Conservation (phyloP, 208 protist species). For the Crithidia thermophila region DNA sequence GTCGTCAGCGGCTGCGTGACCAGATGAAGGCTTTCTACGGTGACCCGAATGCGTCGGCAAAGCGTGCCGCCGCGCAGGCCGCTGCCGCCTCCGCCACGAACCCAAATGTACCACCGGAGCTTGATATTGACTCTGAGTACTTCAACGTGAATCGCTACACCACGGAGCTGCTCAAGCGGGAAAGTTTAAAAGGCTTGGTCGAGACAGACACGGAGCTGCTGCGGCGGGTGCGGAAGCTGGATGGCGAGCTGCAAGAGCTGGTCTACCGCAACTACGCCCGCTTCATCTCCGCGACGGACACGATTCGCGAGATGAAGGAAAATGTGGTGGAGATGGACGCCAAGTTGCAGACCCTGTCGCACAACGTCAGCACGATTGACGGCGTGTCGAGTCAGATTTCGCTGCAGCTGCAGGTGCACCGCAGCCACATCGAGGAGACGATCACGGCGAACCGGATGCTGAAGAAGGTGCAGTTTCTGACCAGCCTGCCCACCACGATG, state of each 20-base stretch:
- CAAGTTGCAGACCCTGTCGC: conserved; percentile 75
- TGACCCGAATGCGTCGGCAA: conserved; percentile 38
- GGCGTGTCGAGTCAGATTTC: conserved; percentile 58
- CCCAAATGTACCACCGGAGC: conserved; percentile 50
- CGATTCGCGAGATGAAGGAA: conserved; percentile 94
- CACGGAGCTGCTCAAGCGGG: conserved; percentile 70
- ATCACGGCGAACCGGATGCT: conserved; percentile 75
- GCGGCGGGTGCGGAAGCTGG: conserved; percentile 79
- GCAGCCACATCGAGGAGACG: conserved; percentile 71
- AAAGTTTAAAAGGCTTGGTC: conserved; percentile 78
- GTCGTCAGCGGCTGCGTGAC: conserved; percentile 64
- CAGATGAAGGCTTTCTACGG: conserved; percentile 89
- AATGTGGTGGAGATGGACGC: conserved; percentile 92
- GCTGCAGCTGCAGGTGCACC: conserved; percentile 65
- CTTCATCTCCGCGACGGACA: conserved; percentile 98
- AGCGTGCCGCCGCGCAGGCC: conserved; percentile 11
- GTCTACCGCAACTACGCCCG: conserved; percentile 99
- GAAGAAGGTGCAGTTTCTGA: conserved; percentile 85
- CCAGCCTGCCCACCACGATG: conserved; percentile 73
- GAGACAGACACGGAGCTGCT: conserved; percentile 81
- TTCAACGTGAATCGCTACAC: conserved; percentile 85
- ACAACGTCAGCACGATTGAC: conserved; percentile 79
- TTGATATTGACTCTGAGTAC: conserved; percentile 86
- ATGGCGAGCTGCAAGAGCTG: conserved; percentile 97
- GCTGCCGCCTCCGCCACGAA: too few species aligned